Conservation (phyloP, 2,329 filamentous ascomycete genomes). For the Ambrosiella xylebori region DNA sequence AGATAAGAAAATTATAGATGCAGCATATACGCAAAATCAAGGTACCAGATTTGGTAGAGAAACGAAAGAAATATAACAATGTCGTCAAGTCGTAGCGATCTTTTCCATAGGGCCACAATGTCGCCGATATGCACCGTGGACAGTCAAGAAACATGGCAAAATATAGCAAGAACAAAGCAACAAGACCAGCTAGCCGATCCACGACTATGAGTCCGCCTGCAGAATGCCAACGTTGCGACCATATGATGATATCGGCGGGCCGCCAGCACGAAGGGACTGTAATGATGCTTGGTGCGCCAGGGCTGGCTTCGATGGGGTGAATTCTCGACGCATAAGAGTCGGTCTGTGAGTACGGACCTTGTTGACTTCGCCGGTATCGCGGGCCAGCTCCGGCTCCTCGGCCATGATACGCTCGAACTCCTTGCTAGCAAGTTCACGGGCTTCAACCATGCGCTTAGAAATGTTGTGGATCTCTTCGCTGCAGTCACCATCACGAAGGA, state of each 20-base stretch:
- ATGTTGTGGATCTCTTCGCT: conserved; percentile 57
- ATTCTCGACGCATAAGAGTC: conserved; percentile 34
- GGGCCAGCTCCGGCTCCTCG: conserved; percentile 31
- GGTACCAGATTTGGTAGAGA: background rate
- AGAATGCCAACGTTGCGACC: background rate
- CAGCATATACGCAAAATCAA: background rate
- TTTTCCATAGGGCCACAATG: conserved; percentile 5
- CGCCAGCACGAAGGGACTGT: background rate
- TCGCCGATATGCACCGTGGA: background rate
- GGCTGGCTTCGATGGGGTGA: conserved; percentile 16
- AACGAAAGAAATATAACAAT: conserved; percentile 1
- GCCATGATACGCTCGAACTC: conserved; percentile 39
- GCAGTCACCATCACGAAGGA: conserved; percentile 76
- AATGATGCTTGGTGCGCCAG: conserved; percentile 1
- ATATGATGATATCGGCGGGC: background rate
- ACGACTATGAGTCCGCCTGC: background rate
- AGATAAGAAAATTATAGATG: conserved; percentile 1
- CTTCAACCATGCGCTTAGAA: conserved; percentile 44
- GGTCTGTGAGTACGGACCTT: conserved; percentile 34
- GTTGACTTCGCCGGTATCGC: conserved; percentile 22
- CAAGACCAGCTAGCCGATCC: background rate
- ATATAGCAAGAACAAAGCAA: conserved; percentile 2
- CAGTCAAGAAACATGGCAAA: background rate
- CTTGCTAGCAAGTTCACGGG: conserved; percentile 41
- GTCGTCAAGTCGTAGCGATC: conserved; percentile 11